phyloP scores from a whole-genome alignment of 768 basidiomycete genomes.

The Lentinula lateritia region DNA sequence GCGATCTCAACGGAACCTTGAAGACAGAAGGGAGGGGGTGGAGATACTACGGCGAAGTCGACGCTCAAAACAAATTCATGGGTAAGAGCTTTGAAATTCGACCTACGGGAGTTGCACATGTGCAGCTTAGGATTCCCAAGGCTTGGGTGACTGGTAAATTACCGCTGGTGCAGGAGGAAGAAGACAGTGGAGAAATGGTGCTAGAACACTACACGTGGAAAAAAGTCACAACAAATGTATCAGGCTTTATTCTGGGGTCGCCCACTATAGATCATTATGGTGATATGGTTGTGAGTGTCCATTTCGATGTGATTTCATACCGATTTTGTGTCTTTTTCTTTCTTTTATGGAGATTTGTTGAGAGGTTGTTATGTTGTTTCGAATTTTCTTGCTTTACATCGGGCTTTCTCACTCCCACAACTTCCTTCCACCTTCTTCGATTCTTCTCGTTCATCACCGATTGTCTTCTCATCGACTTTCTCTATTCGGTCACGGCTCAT shows the following conservation, averaged over 20 bases:
- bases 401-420: no score
- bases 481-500: not conserved
- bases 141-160: constrained; percentile 39
- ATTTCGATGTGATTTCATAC: not conserved
- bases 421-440: not conserved
- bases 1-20: no score
- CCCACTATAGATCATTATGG: constrained; percentile 92
- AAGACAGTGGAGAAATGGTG: constrained; percentile 44
- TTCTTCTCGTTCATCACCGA: not conserved
- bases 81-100: constrained; percentile 95
- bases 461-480: not conserved
- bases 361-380: no score
- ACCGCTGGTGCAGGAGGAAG: constrained; percentile 17
- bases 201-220: constrained; percentile 94
- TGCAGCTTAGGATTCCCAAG: constrained; percentile 70
- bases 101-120: constrained; percentile 92
- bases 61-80: constrained; percentile 95
- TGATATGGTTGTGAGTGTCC: constrained; percentile 76
- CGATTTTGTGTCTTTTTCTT: not conserved
- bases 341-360: no score
- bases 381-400: no score
- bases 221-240: constrained; percentile 87
- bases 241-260: constrained; percentile 88
- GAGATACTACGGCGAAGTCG: constrained; percentile 49
- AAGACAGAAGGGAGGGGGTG: not conserved